Evolutionary conservation across 306 rosid species (phyloP), one percentile per base, ranked within the genome.

Genomic region (Prunus kanzakura): DNA sequence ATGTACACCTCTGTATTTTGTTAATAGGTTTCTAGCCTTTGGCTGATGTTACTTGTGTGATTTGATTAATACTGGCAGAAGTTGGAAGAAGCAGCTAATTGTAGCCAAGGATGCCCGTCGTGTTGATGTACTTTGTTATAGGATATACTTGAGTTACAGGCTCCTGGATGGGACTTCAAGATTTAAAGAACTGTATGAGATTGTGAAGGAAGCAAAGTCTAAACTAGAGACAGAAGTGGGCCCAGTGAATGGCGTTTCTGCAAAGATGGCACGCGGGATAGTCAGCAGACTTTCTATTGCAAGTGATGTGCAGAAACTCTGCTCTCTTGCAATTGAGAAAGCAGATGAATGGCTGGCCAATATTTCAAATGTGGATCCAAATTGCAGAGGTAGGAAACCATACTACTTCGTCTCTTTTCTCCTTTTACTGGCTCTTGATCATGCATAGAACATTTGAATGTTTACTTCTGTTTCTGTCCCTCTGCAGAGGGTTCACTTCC

Each of bases 51-150:
- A 57, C 76, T 82, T 63, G 43, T 75, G 78, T 76, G 70, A 66
- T 73, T 63, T 70, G 49, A 81, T 83, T 50, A 64, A 69, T 70
- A 25, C 67, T 87, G 80, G 71, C 89, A 96, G 99, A 74, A 84
- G 82, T 72, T 96, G 99, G 98, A 96, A 91, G 91, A 96, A 96
- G 90, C 99, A 92, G 90, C 80, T 96, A 81, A 87, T 67, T 35
- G 83, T 88, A 74, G 99, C 98, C 5, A 92, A 87, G 88, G 99
- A 96, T 82, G 99, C 99, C 20, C 96, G 99, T 20, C 97, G 99
- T 65, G 90, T 96, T 20, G 99, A 96, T 77, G 81, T 88, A 50
- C 88, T 96, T 15, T 96, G 99, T 80, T 88, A 89, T 78, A 87
- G 99, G 86, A 91, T 92, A 88, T 92, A 88, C 82, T 84, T 96